Evolutionary conservation across 345 rosid genomes (phyloP).

Genomic region (Dipteronia sinensis): DNA sequence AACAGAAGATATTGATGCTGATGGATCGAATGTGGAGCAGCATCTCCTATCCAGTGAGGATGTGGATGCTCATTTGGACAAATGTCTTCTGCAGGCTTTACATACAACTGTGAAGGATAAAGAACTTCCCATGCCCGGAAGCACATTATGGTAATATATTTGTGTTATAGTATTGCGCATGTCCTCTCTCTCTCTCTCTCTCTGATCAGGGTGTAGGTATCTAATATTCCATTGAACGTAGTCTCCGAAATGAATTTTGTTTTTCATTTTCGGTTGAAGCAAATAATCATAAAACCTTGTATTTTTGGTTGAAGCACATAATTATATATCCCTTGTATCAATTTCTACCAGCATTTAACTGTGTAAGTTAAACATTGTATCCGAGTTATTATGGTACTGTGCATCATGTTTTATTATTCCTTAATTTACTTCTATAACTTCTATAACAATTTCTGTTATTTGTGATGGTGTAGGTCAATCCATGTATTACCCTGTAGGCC

Average conservation of each 20-base stretch:
- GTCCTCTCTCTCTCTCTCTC: not conserved
- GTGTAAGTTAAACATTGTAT: not conserved
- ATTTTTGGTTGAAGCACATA: not conserved
- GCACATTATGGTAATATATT: slow-evolving; percentile 76
- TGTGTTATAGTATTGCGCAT: slow-evolving; percentile 5
- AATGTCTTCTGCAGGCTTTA: slow-evolving; percentile 92
- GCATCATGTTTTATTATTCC: slow-evolving; percentile 7
- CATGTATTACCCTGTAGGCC: slow-evolving; percentile 93
- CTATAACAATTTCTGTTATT: not conserved
- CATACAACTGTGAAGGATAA: slow-evolving; percentile 82
- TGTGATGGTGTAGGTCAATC: slow-evolving; percentile 64
- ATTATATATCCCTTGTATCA: not conserved
- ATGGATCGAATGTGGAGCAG: slow-evolving; percentile 46
- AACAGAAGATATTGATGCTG: slow-evolving; percentile 34
- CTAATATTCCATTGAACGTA: too few species aligned
- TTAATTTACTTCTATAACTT: not conserved
- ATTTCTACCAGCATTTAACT: not conserved
- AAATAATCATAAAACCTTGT: too few species aligned
- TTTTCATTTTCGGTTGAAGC: too few species aligned
- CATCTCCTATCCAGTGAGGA: slow-evolving; percentile 53
- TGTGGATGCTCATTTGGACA: slow-evolving; percentile 80
- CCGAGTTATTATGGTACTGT: not conserved
- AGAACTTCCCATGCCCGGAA: slow-evolving; percentile 95
- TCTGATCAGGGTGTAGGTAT: not conserved
- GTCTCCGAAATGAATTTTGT: too few species aligned